Percentiles rank a stretch among this genome's conserved stretches.
Evolutionary conservation across 805 yeast species (phyloP).

Genomic region (Ogataea chonburiensis): DNA sequence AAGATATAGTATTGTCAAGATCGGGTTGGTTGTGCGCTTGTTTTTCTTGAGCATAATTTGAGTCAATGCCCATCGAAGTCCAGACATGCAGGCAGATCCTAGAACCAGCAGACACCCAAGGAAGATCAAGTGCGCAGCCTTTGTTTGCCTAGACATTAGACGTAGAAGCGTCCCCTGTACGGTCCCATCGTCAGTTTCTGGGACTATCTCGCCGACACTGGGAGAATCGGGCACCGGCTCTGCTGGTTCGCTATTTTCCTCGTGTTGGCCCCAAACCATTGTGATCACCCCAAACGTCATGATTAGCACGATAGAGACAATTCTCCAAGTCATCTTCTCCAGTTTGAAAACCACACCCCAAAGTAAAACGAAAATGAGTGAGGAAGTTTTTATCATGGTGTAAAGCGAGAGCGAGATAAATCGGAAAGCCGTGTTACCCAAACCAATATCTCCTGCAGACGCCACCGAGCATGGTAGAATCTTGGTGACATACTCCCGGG

Average conservation of each 20-base stretch:
- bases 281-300: constrained; percentile 84
- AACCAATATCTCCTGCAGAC: constrained; percentile 90
- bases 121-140: constrained; percentile 28
- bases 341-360: constrained; percentile 83
- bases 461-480: constrained; percentile 85
- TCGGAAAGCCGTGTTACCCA: constrained; percentile 80
- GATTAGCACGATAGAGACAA: constrained; percentile 65
- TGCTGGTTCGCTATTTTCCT: constrained; percentile 14
- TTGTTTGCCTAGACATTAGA: constrained; percentile 3
- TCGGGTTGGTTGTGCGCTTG: constrained; percentile 65
- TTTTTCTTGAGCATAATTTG: constrained; percentile 71
- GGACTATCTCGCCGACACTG: constrained; percentile 21
- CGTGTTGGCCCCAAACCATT: constrained; percentile 69
- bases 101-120: constrained; percentile 76
- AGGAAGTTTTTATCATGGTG: constrained; percentile 90
- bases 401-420: constrained; percentile 80
- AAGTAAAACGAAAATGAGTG: constrained; percentile 81
- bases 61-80: constrained; percentile 93
- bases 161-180: constrained; percentile 11
- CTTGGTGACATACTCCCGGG: constrained; percentile 45
- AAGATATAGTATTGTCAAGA: constrained; percentile 76
- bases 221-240: constrained; percentile 15
- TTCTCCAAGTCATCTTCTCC: constrained; percentile 68
- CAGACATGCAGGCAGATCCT: constrained; percentile 77
- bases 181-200: constrained; percentile 13